These are phyloP conservation scores for Zoysia japonica DNA, from an alignment of 176 grass and related monocot genomes.

Conservation along the genomic window DNA sequence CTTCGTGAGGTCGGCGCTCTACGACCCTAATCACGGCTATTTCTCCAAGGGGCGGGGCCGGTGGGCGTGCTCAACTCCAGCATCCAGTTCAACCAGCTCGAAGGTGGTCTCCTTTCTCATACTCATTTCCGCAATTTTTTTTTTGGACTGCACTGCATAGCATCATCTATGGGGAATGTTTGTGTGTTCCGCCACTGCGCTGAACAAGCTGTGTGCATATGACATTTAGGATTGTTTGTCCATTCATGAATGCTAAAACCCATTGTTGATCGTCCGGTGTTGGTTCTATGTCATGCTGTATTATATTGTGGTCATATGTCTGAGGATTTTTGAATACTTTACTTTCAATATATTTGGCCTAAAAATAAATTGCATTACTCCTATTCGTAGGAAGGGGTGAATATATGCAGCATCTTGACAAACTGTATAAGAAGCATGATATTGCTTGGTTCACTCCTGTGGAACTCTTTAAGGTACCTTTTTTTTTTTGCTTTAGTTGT, in stretches of 20 bases:
- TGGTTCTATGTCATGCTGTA: too few species aligned
- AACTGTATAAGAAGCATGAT: conserved; percentile 86
- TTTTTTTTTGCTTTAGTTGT: conserved; percentile 20
- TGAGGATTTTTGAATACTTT: background rate
- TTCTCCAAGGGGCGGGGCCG: conserved; percentile 81
- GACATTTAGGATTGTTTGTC: background rate
- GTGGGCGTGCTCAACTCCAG: conserved; percentile 77
- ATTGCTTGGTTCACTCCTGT: conserved; percentile 97
- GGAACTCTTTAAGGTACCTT: conserved; percentile 83
- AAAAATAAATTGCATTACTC: conserved; percentile 15
- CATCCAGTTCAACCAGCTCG: conserved; percentile 81
- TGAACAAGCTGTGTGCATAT: conserved; percentile 26
- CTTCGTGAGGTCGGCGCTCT: conserved; percentile 81
- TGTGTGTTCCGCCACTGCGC: conserved; percentile 12
- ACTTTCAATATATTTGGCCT: background rate
- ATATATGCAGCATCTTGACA: conserved; percentile 80
- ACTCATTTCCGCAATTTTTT: conserved; percentile 8
- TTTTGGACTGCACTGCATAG: background rate
- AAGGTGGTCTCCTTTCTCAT: conserved; percentile 42
- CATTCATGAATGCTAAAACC: too few species aligned
- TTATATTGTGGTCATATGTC: too few species aligned
- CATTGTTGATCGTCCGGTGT: too few species aligned
- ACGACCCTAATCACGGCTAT: conserved; percentile 81
- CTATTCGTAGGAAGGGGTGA: conserved; percentile 63
- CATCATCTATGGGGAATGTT: background rate